Base-by-base conservation (phyloP, 148 eudicot species). In the Silene latifolia region DNA sequence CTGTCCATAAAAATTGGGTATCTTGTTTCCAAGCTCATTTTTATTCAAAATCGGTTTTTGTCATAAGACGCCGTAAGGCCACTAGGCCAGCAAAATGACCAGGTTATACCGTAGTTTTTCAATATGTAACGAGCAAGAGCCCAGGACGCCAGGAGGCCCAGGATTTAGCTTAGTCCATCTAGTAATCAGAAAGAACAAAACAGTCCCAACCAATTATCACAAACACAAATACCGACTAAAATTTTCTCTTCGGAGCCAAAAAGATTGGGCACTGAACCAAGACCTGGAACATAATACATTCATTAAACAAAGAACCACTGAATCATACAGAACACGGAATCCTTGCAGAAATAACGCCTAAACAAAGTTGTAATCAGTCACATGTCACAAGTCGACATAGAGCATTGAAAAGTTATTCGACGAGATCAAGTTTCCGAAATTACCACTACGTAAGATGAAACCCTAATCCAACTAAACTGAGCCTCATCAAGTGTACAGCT, bases 401-500 rank as follows among this genome's bases (percentile, higher is more conserved):
- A 21, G 10, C 62, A 48, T 9, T 15, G 8, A 72, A 61, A 59
- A 68, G 54, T 4, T 15, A 59, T 47, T 46, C 35, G 48, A 27
- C 17, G 19, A 9, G 44, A 20, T 17, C 61, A 58, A 19, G 12
- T 68, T 53, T 27, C 35, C 39, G 2, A 13, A 8, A 18, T 53
- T 5, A 44, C 57, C 29, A 6, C 20, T 29, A 72, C 66, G 4
- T 47, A n/a, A n/a, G 58, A 25, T 8, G 12, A 42, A 8, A 13
- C 24, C 4, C 64, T 63, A 56, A 11, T 51, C 27, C 65, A 60
- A 53, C 24, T 29, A 32, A 67, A 72, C 3, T 24, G 62, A 39
- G 78, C 64, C 73, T 57, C 63, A 71, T 91, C 83, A 93, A 69
- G 97, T 91, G 77, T 94, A 94, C 78, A 94, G 64, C 4, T 88